These are phyloP conservation scores for Leccinum variabile DNA, from an alignment of 1,284 basidiomycete genomes.

Conservation along the genomic window DNA sequence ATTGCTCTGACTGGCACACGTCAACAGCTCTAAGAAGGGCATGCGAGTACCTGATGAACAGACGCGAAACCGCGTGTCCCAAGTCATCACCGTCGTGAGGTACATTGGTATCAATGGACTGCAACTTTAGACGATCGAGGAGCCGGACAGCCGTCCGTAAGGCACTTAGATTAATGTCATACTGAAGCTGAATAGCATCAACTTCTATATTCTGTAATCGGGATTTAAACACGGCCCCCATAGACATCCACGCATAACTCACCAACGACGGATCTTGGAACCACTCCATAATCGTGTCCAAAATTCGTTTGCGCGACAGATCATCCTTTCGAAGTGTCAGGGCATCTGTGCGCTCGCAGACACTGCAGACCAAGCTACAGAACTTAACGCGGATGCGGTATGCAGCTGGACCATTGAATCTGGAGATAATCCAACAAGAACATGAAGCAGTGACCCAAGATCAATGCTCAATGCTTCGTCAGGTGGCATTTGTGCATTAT, in stretches of 20 bases:
- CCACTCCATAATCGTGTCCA: constrained; percentile 80
- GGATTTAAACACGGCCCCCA: constrained; percentile 6
- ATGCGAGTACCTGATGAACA: constrained; percentile 77
- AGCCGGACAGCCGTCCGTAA: constrained; percentile 72
- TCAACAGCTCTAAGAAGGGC: constrained; percentile 66
- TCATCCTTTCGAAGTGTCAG: constrained; percentile 68
- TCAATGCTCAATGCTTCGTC: constrained; percentile 71
- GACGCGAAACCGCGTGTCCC: constrained; percentile 67
- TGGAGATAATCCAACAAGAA: constrained; percentile 64
- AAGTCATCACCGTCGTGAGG: constrained; percentile 61
- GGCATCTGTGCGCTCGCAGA: constrained; percentile 62
- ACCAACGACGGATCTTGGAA: constrained; percentile 55
- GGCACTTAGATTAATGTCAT: constrained; percentile 72
- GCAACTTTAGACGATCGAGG: constrained; percentile 75
- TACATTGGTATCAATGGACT: constrained; percentile 52
- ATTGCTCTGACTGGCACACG: constrained; percentile 45
- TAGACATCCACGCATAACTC: constrained; percentile 20
- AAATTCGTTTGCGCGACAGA: constrained; percentile 63
- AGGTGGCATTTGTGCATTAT: constrained; percentile 61
- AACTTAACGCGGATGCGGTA: constrained; percentile 75
- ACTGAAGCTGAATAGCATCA: constrained; percentile 40
- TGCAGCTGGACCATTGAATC: constrained; percentile 54
- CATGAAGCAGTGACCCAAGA: constrained; percentile 62
- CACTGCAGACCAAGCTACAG: constrained; percentile 69
- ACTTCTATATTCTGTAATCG: constrained; percentile 29